These are phyloP conservation scores for Pinus tabuliformis DNA, from an alignment of 75 land plant species.

Conservation along the genomic window DNA sequence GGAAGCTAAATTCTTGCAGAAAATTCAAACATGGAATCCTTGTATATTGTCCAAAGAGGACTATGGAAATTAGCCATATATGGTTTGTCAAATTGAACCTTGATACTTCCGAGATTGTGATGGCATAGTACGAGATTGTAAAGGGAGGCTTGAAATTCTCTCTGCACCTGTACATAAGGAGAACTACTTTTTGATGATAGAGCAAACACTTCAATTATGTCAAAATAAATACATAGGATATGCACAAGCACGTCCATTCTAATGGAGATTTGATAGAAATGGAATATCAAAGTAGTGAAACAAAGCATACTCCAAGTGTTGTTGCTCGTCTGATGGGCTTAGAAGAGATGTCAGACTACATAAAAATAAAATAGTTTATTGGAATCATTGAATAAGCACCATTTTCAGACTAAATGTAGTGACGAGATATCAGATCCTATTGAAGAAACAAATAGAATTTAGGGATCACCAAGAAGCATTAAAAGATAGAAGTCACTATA, in stretches of 20 bases:
- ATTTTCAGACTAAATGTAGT: background rate
- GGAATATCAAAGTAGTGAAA: slow-evolving; percentile 9
- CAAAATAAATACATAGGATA: background rate
- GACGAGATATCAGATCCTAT: background rate
- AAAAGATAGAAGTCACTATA: slow-evolving; percentile 20
- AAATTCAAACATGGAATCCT: slow-evolving; percentile 61
- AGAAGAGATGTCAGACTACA: slow-evolving; percentile 29
- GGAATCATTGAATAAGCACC: background rate
- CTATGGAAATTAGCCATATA: slow-evolving; percentile 38
- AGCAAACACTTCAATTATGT: background rate
- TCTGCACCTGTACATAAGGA: slow-evolving; percentile 76
- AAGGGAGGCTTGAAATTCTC: slow-evolving; percentile 81
- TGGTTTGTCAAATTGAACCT: slow-evolving; percentile 91
- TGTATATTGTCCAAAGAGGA: slow-evolving; percentile 58
- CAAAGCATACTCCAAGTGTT: slow-evolving; percentile 33
- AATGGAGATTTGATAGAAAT: background rate
- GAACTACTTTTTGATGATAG: background rate
- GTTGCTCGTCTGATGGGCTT: slow-evolving; percentile 81
- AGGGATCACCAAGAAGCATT: slow-evolving; percentile 23
- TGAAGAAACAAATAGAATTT: slow-evolving; percentile 5
- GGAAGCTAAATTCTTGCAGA: slow-evolving; percentile 41
- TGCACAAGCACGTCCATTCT: background rate
- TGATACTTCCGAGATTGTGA: slow-evolving; percentile 88
- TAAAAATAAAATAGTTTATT: background rate
- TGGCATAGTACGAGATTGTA: slow-evolving; percentile 50